phyloP scores from a whole-genome alignment of 441 rosid species.

The Brassica balearica region DNA sequence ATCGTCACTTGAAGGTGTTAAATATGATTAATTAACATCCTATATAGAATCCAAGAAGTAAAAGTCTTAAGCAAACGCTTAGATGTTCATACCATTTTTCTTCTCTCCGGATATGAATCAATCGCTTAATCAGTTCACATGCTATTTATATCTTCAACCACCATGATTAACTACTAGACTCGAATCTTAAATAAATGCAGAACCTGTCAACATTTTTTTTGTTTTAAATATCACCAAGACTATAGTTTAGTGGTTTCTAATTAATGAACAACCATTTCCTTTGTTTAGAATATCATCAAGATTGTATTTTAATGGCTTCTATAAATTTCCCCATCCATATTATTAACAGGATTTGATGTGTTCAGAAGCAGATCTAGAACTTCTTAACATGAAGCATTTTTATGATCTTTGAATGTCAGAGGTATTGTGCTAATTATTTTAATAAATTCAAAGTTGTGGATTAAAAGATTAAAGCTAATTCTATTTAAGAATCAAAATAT shows the following conservation, averaged over 20 bases:
- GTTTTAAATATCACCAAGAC: neutral
- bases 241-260: neutral
- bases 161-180: slow-evolving; percentile 18
- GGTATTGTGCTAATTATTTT: neutral
- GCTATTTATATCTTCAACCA: slow-evolving; percentile 37
- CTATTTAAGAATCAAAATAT: neutral
- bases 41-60: slow-evolving; percentile 30
- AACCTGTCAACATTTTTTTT: slow-evolving; percentile 8
- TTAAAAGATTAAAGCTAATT: neutral
- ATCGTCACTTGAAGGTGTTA: slow-evolving; percentile 31
- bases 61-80: slow-evolving; percentile 32
- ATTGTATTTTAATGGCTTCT: slow-evolving; percentile 2
- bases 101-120: slow-evolving; percentile 18
- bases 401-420: neutral
- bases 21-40: slow-evolving; percentile 18
- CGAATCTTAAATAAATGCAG: slow-evolving; percentile 29
- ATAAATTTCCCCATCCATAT: neutral
- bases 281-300: slow-evolving; percentile 1
- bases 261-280: neutral
- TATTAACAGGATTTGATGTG: slow-evolving; percentile 3
- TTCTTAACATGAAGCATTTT: neutral
- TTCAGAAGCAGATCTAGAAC: neutral
- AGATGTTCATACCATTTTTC: slow-evolving; percentile 20
- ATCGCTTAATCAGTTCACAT: slow-evolving; percentile 24
- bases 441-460: neutral